Percentiles rank a stretch among this genome's conserved stretches.
These are phyloP conservation scores for Acmispon strigosus DNA, from an alignment of 306 rosid species.

Conservation along the genomic window DNA sequence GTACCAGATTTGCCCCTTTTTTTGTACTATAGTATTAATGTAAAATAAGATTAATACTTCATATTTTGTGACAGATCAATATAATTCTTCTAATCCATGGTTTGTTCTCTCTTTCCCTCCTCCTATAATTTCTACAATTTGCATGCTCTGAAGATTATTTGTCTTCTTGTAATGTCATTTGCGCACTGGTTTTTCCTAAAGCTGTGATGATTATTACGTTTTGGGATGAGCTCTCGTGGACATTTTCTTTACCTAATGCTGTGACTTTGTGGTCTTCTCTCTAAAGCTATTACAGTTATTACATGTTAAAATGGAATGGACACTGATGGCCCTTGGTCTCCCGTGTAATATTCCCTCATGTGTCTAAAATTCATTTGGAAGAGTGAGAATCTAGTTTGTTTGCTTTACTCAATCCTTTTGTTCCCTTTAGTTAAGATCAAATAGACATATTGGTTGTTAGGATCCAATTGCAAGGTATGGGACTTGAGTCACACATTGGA, in stretches of 20 bases:
- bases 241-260: background rate
- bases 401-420: no score
- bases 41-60: background rate
- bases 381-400: background rate
- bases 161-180: background rate
- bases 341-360: no score
- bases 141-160: background rate
- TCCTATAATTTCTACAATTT: background rate
- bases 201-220: background rate
- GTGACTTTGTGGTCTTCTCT: background rate
- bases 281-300: background rate
- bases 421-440: background rate
- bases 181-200: background rate
- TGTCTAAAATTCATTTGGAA: background rate
- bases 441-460: constrained; percentile 15
- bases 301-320: background rate
- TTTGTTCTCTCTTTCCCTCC: background rate
- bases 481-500: no score
- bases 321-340: background rate
- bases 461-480: no score
- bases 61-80: background rate
- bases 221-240: background rate
- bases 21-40: no score
- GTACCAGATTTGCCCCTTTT: no score
- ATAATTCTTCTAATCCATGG: background rate